A percentile compares a stretch with the other conserved stretches of the same genome.
phyloP scores from a whole-genome alignment of 352 stramenopile species.

The Phytophthora multivora region DNA sequence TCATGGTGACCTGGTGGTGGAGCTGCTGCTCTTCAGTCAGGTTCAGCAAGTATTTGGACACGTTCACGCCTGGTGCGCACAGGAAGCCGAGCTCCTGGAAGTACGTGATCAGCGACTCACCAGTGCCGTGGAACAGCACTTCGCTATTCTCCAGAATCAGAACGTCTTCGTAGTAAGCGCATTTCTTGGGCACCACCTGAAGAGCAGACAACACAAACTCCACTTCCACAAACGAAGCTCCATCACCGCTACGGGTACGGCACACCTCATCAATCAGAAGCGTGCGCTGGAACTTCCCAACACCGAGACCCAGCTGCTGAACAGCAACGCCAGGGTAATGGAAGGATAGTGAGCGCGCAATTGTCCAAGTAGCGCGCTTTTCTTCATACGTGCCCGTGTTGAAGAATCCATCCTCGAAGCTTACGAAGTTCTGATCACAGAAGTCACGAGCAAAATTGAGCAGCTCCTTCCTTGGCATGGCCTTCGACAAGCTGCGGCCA shows the following conservation, averaged over 20 bases:
- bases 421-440: slow-evolving; percentile 37
- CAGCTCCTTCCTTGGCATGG: slow-evolving; percentile 34
- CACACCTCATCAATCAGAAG: slow-evolving; percentile 40
- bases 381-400: slow-evolving; percentile 39
- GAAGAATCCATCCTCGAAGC: slow-evolving; percentile 39
- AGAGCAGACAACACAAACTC: slow-evolving; percentile 38
- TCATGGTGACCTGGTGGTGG: slow-evolving; percentile 35
- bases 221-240: slow-evolving; percentile 22
- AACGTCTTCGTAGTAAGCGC: slow-evolving; percentile 39
- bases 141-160: slow-evolving; percentile 40
- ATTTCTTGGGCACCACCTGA: slow-evolving; percentile 37
- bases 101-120: slow-evolving; percentile 33
- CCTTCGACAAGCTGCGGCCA: slow-evolving; percentile 29
- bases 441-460: slow-evolving; percentile 41
- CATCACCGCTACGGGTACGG: slow-evolving; percentile 16
- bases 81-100: slow-evolving; percentile 45
- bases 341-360: slow-evolving; percentile 33
- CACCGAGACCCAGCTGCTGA: slow-evolving; percentile 34
- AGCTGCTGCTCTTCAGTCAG: slow-evolving; percentile 40
- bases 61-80: slow-evolving; percentile 32
- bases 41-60: slow-evolving; percentile 45
- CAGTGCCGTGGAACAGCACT: slow-evolving; percentile 40
- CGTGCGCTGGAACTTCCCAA: slow-evolving; percentile 35
- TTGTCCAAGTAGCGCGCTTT: slow-evolving; percentile 37
- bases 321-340: slow-evolving; percentile 42